These are phyloP conservation scores for Cetradonia linearis DNA, from an alignment of 495 filamentous ascomycete species.

Conservation along the genomic window DNA sequence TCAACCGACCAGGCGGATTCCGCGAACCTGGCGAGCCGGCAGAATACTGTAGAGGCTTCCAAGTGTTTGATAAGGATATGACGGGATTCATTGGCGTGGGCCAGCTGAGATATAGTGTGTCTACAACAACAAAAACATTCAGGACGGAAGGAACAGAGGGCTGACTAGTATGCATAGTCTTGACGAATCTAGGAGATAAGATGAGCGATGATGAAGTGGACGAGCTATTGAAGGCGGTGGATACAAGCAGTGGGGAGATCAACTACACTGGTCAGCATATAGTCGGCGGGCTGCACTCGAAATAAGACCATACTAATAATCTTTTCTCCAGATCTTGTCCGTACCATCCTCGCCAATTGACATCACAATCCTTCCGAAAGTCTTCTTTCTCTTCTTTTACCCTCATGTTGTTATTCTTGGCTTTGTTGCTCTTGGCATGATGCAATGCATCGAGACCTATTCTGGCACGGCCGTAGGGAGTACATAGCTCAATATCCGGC, in stretches of 20 bases:
- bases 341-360: slow-evolving; percentile 89
- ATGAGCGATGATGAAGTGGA: slow-evolving; percentile 98
- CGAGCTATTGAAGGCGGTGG: slow-evolving; percentile 93
- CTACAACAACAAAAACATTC: neutral
- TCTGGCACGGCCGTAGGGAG: neutral
- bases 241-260: slow-evolving; percentile 86
- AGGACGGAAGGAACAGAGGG: neutral
- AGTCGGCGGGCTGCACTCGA: neutral
- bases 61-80: slow-evolving; percentile 99
- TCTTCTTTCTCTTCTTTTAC: slow-evolving; percentile 22
- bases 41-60: slow-evolving; percentile 95
- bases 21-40: slow-evolving; percentile 94
- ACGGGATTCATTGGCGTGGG: slow-evolving; percentile 96
- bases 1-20: slow-evolving; percentile 96
- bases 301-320: slow-evolving; percentile 16
- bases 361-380: neutral
- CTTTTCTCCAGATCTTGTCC: slow-evolving; percentile 60
- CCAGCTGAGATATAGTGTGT: slow-evolving; percentile 78
- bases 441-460: neutral
- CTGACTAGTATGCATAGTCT: slow-evolving; percentile 40
- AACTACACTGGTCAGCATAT: slow-evolving; percentile 72
- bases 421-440: slow-evolving; percentile 16
- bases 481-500: neutral
- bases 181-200: slow-evolving; percentile 96
- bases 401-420: slow-evolving; percentile 18